Conservation (phyloP, 441 rosid species). For the Biscutella laevigata region DNA sequence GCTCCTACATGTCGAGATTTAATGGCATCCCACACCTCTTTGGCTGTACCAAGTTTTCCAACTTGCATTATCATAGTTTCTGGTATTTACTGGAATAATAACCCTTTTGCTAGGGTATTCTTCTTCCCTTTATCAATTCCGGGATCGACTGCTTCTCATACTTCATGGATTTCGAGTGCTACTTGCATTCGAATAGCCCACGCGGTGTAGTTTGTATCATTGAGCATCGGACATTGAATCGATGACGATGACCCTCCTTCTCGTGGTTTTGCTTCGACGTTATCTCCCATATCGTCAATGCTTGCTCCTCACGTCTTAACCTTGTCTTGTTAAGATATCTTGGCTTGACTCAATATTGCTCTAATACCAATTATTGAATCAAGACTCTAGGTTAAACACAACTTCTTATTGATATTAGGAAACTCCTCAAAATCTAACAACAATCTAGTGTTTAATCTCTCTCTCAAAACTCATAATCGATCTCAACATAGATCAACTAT, state of each 20-base stretch:
- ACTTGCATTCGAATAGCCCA: neutral
- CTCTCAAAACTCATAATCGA: too few relatives aligned
- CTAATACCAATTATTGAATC: too few relatives aligned
- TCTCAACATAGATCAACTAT: too few relatives aligned
- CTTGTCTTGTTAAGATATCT: too few relatives aligned
- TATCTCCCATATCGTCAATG: too few relatives aligned
- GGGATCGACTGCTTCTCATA: neutral
- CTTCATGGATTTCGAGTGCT: neutral
- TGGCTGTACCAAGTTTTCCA: neutral
- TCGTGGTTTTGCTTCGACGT: too few relatives aligned
- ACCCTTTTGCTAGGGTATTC: neutral
- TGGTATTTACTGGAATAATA: neutral
- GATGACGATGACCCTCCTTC: neutral
- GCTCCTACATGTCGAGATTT: neutral
- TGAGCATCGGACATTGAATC: neutral
- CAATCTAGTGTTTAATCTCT: too few relatives aligned
- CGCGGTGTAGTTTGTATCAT: neutral
- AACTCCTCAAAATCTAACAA: too few relatives aligned
- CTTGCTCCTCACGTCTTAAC: too few relatives aligned
- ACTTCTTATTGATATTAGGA: too few relatives aligned
- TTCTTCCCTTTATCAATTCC: neutral
- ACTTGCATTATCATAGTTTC: neutral
- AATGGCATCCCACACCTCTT: neutral
- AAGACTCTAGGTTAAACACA: too few relatives aligned
- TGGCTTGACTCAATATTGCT: too few relatives aligned